phyloP scores from a whole-genome alignment of 148 eudicot genomes.

The Heliamphora exappendiculata region DNA sequence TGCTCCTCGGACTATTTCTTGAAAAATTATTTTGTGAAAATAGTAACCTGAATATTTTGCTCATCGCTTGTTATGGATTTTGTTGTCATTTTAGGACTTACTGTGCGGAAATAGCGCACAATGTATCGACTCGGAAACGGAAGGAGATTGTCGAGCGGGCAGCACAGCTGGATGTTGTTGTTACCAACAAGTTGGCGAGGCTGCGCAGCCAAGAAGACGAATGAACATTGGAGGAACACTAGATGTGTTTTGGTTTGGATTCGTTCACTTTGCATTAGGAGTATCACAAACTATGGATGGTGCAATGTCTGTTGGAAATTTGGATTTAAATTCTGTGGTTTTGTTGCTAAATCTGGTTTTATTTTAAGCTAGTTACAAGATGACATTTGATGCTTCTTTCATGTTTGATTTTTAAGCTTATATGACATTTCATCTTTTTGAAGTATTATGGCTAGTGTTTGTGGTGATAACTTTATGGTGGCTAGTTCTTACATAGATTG shows the following conservation, averaged over 20 bases:
- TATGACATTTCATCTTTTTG: not conserved
- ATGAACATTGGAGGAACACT: slow-evolving; percentile 13
- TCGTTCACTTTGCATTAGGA: not conserved
- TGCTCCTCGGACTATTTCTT: not conserved
- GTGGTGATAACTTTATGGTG: not conserved
- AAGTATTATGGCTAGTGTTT: not conserved
- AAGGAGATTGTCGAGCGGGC: slow-evolving; percentile 47
- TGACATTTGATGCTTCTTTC: not conserved
- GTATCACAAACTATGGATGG: not conserved
- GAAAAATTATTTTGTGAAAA: not conserved
- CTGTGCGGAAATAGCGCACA: slow-evolving; percentile 47
- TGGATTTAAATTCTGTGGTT: not conserved
- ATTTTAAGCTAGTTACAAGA: not conserved
- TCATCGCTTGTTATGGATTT: slow-evolving; percentile 1
- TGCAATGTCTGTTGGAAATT: not conserved
- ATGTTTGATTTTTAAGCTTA: not conserved
- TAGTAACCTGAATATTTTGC: not conserved
- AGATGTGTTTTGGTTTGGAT: not conserved
- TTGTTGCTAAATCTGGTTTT: not conserved
- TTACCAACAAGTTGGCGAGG: slow-evolving; percentile 46
- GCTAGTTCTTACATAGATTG: no score
- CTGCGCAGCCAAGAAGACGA: slow-evolving; percentile 47
- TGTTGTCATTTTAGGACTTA: slow-evolving; percentile 25
- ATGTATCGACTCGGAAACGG: slow-evolving; percentile 38
- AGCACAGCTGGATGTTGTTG: slow-evolving; percentile 38